phyloP scores from a whole-genome alignment of 2,329 filamentous ascomycete species.

The Pseudogymnoascus sp. region DNA sequence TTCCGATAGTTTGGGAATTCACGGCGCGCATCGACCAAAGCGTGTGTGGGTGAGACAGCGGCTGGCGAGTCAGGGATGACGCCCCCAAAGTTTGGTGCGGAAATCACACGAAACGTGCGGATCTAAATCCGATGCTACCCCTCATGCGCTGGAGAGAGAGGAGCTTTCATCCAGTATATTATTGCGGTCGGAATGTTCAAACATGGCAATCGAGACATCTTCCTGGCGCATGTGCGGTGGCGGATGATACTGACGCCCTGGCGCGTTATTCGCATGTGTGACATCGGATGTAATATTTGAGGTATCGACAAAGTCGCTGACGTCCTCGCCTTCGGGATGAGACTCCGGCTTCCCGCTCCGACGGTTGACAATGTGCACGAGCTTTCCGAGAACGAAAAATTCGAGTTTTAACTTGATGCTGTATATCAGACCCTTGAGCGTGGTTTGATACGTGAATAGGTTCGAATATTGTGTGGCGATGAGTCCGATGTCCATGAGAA shows the following conservation, averaged over 20 bases:
- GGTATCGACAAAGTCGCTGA: background rate
- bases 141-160: background rate
- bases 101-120: background rate
- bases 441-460: conserved; percentile 32
- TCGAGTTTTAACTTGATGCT: conserved; percentile 41
- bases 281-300: background rate
- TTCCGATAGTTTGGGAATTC: background rate
- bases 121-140: background rate
- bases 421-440: conserved; percentile 34
- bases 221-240: background rate
- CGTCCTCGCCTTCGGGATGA: background rate
- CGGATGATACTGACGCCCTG: background rate
- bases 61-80: background rate
- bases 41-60: background rate
- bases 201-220: conserved; percentile 5
- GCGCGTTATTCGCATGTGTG: background rate
- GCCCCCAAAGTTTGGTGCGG: background rate
- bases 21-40: background rate
- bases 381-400: conserved; percentile 36
- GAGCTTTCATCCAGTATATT: background rate
- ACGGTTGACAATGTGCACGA: conserved; percentile 2
- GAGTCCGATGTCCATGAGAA: conserved; percentile 38
- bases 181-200: conserved; percentile 5
- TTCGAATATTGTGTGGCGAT: conserved; percentile 31
- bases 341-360: background rate